phyloP scores from a whole-genome alignment of 1,139 yeast species.

The Suzukiozyma palmioleophila region DNA sequence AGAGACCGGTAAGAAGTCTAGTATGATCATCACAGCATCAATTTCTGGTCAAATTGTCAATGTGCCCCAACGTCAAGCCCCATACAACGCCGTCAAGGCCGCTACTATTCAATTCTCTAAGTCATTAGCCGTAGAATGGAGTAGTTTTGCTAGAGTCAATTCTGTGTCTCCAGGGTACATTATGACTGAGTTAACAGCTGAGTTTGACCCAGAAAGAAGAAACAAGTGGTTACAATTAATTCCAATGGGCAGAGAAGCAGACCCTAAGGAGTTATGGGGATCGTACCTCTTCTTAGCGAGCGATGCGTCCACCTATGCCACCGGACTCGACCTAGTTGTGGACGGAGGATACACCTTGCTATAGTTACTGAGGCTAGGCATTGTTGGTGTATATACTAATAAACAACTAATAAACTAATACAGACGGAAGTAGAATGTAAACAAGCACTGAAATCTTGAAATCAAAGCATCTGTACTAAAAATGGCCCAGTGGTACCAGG shows the following conservation, averaged over 20 bases:
- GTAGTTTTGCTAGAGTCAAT: conserved; percentile 72
- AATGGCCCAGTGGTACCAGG: too few species aligned
- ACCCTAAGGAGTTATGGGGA: conserved; percentile 77
- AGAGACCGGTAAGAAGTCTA: conserved; percentile 60
- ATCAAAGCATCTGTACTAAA: too few species aligned
- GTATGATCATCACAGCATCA: conserved; percentile 73
- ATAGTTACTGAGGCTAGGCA: too few species aligned
- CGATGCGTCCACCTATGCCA: conserved; percentile 76
- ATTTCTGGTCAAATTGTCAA: conserved; percentile 85
- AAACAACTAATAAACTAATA: too few species aligned
- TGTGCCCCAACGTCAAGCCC: conserved; percentile 80
- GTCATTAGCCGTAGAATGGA: conserved; percentile 84
- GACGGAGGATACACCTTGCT: conserved; percentile 73
- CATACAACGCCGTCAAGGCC: conserved; percentile 83
- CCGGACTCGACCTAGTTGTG: conserved; percentile 77
- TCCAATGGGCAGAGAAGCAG: conserved; percentile 78
- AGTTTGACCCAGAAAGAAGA: conserved; percentile 29
- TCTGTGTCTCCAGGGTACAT: conserved; percentile 81
- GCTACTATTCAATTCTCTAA: conserved; percentile 77
- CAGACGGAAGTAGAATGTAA: too few species aligned
- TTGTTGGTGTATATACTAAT: too few species aligned
- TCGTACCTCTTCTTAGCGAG: conserved; percentile 77
- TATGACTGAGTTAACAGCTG: conserved; percentile 48
- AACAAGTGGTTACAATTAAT: conserved; percentile 44
- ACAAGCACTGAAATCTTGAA: too few species aligned